Conservation (phyloP, 2,329 filamentous ascomycete genomes). For the Hymenoscyphus fructigenus region DNA sequence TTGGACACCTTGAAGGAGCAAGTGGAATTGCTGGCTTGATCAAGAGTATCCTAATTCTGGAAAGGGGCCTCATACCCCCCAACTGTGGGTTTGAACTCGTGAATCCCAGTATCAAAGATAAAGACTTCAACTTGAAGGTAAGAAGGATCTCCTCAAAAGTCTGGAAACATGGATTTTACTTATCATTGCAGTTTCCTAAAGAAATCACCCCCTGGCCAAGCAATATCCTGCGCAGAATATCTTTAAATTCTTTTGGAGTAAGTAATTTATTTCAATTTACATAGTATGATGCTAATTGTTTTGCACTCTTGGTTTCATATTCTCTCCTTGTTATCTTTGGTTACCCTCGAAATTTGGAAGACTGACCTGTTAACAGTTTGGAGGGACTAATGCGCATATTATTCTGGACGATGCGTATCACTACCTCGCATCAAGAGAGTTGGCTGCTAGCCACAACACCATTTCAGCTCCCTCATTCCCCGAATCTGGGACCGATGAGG, state of each 20-base stretch:
- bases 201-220: constrained; percentile 14
- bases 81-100: constrained; percentile 41
- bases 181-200: constrained; percentile 13
- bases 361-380: neutral
- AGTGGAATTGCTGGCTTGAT: constrained; percentile 40
- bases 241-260: constrained; percentile 30
- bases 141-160: too few relatives aligned
- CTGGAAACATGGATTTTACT: too few relatives aligned
- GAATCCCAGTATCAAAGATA: constrained; percentile 35
- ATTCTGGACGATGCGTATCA: constrained; percentile 31
- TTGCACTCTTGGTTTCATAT: too few relatives aligned
- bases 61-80: constrained; percentile 42
- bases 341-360: too few relatives aligned
- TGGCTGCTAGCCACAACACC: neutral
- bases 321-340: too few relatives aligned
- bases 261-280: too few relatives aligned
- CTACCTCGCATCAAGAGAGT: constrained; percentile 2
- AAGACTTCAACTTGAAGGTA: constrained; percentile 35
- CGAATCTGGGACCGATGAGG: neutral
- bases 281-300: too few relatives aligned
- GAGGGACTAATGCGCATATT: neutral
- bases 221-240: constrained; percentile 17
- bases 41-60: constrained; percentile 41
- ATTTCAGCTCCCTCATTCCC: neutral
- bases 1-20: constrained; percentile 38